Conservation (phyloP, 768 basidiomycete species). For the Tylopilus rubrobrunneus region DNA sequence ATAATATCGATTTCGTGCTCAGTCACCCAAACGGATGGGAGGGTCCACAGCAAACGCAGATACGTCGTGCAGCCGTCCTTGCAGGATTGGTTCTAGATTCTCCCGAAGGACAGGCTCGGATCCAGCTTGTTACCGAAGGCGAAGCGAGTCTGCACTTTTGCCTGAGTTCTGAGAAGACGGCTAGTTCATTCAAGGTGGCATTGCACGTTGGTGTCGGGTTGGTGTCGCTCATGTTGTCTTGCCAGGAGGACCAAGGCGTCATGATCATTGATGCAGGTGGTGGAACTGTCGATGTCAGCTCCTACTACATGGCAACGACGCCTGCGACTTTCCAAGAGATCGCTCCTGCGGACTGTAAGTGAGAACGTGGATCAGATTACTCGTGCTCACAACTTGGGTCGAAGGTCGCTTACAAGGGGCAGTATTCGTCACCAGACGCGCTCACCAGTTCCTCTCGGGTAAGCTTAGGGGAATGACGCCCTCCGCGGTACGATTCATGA, state of each 20-base stretch:
- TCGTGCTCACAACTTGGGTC: slow-evolving; percentile 1
- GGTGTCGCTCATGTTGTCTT: not conserved
- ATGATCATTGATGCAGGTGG: slow-evolving; percentile 61
- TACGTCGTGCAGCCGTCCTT: slow-evolving; percentile 40
- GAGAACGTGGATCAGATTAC: not conserved
- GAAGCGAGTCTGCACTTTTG: slow-evolving; percentile 53
- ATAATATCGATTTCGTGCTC: slow-evolving; percentile 42
- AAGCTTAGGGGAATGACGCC: not conserved
- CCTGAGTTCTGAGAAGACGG: slow-evolving; percentile 34
- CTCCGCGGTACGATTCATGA: not conserved
- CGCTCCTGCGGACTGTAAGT: slow-evolving; percentile 41
- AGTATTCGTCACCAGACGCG: slow-evolving; percentile 46
- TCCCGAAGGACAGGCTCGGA: slow-evolving; percentile 32
- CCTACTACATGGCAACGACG: slow-evolving; percentile 42
- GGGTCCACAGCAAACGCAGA: slow-evolving; percentile 39
- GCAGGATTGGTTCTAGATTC: slow-evolving; percentile 39
- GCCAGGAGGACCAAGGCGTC: slow-evolving; percentile 43
- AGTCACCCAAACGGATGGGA: slow-evolving; percentile 50
- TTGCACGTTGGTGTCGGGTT: not conserved
- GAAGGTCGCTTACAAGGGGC: slow-evolving; percentile 49
- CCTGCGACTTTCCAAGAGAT: slow-evolving; percentile 44
- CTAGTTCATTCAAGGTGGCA: slow-evolving; percentile 25
- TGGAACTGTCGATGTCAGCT: slow-evolving; percentile 58
- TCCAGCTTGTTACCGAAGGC: slow-evolving; percentile 49
- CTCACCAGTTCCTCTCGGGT: slow-evolving; percentile 39